These are phyloP conservation scores for Hypericum perforatum DNA, from an alignment of 345 rosid genomes.

Conservation along the genomic window DNA sequence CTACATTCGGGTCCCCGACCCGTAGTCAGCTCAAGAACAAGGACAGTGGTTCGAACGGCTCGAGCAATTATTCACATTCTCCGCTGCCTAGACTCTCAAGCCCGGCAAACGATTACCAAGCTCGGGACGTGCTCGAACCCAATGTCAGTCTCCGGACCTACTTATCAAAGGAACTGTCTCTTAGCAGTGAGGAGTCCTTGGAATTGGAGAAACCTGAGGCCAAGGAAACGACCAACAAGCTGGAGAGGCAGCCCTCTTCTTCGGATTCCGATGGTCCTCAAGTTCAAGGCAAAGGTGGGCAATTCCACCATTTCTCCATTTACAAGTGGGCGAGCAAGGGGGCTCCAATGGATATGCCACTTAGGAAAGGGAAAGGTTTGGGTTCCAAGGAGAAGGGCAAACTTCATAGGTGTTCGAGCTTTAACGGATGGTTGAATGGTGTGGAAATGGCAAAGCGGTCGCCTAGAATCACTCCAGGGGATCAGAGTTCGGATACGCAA, in stretches of 20 bases:
- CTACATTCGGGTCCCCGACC: constrained; percentile 41
- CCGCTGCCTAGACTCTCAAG: constrained; percentile 42
- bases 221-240: constrained; percentile 12
- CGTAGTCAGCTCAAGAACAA: constrained; percentile 27
- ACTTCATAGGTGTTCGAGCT: constrained; percentile 23
- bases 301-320: constrained; percentile 85
- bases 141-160: constrained; percentile 20
- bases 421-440: constrained; percentile 18
- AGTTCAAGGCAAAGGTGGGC: constrained; percentile 17
- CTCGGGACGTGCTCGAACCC: constrained; percentile 21
- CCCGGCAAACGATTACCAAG: constrained; percentile 21
- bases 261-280: constrained; percentile 22
- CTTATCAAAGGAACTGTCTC: constrained; percentile 24
- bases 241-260: constrained; percentile 4
- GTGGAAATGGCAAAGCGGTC: constrained; percentile 14
- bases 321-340: constrained; percentile 89
- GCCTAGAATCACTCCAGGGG: constrained; percentile 12
- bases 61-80: constrained; percentile 22
- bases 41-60: constrained; percentile 26
- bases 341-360: constrained; percentile 35
- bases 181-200: constrained; percentile 14
- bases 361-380: constrained; percentile 29
- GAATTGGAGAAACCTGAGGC: constrained; percentile 20
- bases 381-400: constrained; percentile 33
- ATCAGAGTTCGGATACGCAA: constrained; percentile 6